phyloP scores from a whole-genome alignment of 139 green algal species.

The Chlamydomonas asymmetrica region DNA sequence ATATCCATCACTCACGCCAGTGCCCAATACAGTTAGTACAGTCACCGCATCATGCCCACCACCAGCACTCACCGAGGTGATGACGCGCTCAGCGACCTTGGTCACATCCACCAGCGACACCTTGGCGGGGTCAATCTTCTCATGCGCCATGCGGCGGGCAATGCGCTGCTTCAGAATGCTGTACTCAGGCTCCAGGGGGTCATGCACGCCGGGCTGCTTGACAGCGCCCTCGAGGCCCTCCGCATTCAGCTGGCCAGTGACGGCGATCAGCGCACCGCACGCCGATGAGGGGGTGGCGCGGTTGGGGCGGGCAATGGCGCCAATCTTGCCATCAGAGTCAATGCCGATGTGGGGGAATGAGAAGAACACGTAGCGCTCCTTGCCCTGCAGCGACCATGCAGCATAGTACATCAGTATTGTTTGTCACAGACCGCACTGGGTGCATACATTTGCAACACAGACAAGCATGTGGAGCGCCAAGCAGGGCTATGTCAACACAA shows the following conservation, averaged over 20 bases:
- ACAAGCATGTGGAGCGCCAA: no score
- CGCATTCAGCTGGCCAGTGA: conserved; percentile 37
- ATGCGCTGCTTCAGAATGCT: conserved; percentile 88
- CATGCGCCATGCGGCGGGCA: conserved; percentile 59
- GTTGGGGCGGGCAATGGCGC: conserved; percentile 59
- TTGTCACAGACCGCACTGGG: background rate
- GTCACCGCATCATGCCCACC: background rate
- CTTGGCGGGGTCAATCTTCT: conserved; percentile 32
- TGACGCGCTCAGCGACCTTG: conserved; percentile 77
- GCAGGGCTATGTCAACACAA: no score
- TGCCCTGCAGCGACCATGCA: conserved; percentile 30
- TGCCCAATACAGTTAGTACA: no score
- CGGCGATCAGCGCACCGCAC: conserved; percentile 44
- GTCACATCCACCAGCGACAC: conserved; percentile 76
- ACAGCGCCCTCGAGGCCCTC: conserved; percentile 54
- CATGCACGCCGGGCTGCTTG: conserved; percentile 64
- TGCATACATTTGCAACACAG: background rate
- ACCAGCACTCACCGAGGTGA: conserved; percentile 59
- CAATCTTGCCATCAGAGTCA: conserved; percentile 62
- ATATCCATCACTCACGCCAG: no score
- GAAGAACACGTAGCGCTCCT: conserved; percentile 82
- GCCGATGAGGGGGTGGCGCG: conserved; percentile 36
- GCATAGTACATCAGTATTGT: no score
- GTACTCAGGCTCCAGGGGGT: conserved; percentile 84
- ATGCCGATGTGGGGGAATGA: conserved; percentile 89